Evolutionary conservation across 441 rosid genomes (phyloP).

Genomic region (Brassica hybrid): DNA sequence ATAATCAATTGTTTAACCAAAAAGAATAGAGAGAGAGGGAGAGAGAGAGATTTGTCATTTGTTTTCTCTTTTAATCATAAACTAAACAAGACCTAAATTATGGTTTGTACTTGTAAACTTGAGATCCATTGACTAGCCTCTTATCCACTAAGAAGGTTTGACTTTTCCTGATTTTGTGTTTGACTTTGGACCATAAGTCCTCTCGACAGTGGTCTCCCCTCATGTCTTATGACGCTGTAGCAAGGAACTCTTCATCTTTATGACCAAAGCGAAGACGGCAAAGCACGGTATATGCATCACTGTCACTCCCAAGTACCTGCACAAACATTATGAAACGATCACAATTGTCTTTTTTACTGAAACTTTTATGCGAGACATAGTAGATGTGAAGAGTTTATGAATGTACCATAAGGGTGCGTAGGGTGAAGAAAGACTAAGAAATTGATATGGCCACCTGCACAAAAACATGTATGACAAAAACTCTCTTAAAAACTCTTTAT

Average conservation of each 20-base stretch:
- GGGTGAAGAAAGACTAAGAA: slow-evolving; percentile 74
- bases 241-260: slow-evolving; percentile 61
- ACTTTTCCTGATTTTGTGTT: not conserved
- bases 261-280: slow-evolving; percentile 59
- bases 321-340: slow-evolving; percentile 19
- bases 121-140: not conserved
- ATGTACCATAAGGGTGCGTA: slow-evolving; percentile 86
- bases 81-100: not conserved
- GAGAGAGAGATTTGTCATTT: not conserved
- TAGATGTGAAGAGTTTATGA: not conserved
- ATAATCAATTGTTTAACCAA: not conserved
- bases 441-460: slow-evolving; percentile 94
- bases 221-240: slow-evolving; percentile 40
- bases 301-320: slow-evolving; percentile 83
- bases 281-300: slow-evolving; percentile 71
- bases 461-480: slow-evolving; percentile 4
- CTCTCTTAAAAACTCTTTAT: not conserved
- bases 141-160: not conserved
- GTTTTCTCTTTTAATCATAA: not conserved
- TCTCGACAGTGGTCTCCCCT: not conserved
- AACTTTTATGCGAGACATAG: not conserved
- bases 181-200: not conserved
- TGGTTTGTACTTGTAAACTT: not conserved
- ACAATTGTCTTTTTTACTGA: not conserved
- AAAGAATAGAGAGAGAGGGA: not conserved